Base-by-base conservation (phyloP, 2,329 filamentous ascomycete species). In the Scedosporium apiospermum region DNA sequence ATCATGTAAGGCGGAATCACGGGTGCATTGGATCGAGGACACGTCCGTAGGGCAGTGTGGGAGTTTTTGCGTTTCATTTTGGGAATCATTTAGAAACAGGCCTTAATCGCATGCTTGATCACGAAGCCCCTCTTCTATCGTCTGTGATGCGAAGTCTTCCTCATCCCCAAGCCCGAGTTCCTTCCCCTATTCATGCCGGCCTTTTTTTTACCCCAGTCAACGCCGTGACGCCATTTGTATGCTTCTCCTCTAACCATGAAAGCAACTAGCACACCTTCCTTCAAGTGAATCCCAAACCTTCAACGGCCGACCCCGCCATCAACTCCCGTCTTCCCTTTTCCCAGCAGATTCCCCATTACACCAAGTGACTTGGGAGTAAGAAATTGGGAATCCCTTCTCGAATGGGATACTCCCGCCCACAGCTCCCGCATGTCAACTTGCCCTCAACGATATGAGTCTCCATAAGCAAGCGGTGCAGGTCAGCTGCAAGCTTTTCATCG, bases 311-410 rank as follows among this genome's bases (percentile, higher is more conserved):
- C 34, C 9, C 34, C 34, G 10, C 34, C 34, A 3, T 23, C 21
- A 7, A n/a, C 51, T 55, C 51, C n/a, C 51, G 14, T 30, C 51
- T 27, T 26, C 26, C 4, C 2, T 26, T 16, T 34, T 10, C n/a
- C 18, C 41, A 12, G 26, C 9, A 12, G 34, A 49, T 6, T 6
- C 7, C 58, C 7, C 12, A 27, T 76, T 72, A 86, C 57, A 93
- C 95, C 75, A 99, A 77, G 78, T 99, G 95, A 70, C 89, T 95
- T 12, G 95, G 95, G 68, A 99, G 77, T 72, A 99, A 77, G 71
- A 99, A 99, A 75, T 98, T 98, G 64, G 92, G 91, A 74, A 98
- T 96, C 4, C 95, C 95, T 76, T 99, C 93, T 73, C 95, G 93
- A 66, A 99, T 88, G 64, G 87, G 87, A 75, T 98, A 99, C 78